phyloP scores from a whole-genome alignment of 805 yeast species.

The Candida alai region DNA sequence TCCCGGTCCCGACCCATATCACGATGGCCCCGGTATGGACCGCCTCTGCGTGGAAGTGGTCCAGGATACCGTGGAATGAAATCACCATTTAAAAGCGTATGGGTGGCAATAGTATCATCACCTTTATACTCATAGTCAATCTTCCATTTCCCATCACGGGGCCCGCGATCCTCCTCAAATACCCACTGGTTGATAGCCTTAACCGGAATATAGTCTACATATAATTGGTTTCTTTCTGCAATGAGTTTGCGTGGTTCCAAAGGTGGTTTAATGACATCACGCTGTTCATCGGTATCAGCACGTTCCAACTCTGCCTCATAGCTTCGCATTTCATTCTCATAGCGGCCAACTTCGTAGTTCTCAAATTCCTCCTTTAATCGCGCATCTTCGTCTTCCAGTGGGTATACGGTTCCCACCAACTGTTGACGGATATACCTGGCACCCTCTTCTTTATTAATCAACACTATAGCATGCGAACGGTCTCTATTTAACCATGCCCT shows the following conservation, averaged over 20 bases:
- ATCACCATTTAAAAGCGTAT: constrained; percentile 16
- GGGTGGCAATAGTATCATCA: constrained; percentile 22
- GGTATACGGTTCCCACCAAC: constrained; percentile 34
- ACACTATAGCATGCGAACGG: constrained; percentile 41
- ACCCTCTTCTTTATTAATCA: constrained; percentile 37
- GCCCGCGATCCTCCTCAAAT: constrained; percentile 43
- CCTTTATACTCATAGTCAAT: constrained; percentile 32
- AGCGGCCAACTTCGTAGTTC: constrained; percentile 19
- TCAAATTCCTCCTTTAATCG: constrained; percentile 15
- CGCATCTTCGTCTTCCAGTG: constrained; percentile 23
- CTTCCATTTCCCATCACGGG: constrained; percentile 44
- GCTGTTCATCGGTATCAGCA: constrained; percentile 8
- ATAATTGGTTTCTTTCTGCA: constrained; percentile 24
- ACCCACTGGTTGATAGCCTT: constrained; percentile 45
- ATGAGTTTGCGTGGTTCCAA: constrained; percentile 15
- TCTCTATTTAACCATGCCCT: constrained; percentile 43
- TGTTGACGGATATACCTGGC: constrained; percentile 32
- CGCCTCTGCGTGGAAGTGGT: constrained; percentile 7
- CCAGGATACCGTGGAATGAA: constrained; percentile 14
- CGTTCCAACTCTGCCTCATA: constrained; percentile 12
- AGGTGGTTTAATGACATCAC: constrained; percentile 12
- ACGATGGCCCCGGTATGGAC: neutral
- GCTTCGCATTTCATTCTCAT: constrained; percentile 13
- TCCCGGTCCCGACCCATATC: neutral
- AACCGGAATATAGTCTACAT: constrained; percentile 43